Conservation (phyloP, 805 yeast species). For the Tetrapisispora fleetii region DNA sequence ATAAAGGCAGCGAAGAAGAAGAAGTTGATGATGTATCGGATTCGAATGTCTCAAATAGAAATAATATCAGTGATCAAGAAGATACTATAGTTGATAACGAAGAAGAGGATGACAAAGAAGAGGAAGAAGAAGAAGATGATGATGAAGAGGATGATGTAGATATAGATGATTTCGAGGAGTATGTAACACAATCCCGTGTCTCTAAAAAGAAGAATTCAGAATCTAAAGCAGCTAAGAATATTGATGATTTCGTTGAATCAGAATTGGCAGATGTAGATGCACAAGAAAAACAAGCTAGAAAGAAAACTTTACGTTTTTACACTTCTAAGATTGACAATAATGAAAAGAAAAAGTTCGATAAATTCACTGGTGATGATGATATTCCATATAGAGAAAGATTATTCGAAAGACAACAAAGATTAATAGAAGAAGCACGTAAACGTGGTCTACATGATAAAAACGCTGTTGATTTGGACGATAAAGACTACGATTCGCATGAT, state of each 20-base stretch:
- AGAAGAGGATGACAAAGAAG: conserved; percentile 15
- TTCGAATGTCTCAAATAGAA: conserved; percentile 15
- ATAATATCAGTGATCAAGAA: conserved; percentile 10
- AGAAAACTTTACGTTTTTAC: conserved; percentile 82
- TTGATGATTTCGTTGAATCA: conserved; percentile 58
- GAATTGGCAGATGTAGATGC: conserved; percentile 72
- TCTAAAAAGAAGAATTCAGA: conserved; percentile 27
- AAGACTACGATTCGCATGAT: conserved; percentile 41
- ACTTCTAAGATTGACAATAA: conserved; percentile 93
- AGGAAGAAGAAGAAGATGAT: conserved; percentile 15
- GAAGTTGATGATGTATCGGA: conserved; percentile 20
- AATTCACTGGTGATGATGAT: conserved; percentile 74
- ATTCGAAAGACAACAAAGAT: conserved; percentile 81
- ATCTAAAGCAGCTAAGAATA: conserved; percentile 13
- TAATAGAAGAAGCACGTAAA: conserved; percentile 77
- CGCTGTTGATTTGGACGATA: conserved; percentile 48
- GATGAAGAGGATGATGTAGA: conserved; percentile 21
- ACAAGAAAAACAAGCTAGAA: conserved; percentile 75
- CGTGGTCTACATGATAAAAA: conserved; percentile 56
- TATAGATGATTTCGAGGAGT: conserved; percentile 38
- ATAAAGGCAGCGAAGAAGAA: conserved; percentile 17
- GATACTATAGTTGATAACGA: conserved; percentile 8
- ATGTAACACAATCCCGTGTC: conserved; percentile 43
- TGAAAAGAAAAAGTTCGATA: conserved; percentile 48
- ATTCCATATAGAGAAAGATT: conserved; percentile 85